These are phyloP conservation scores for Middelhovenomyces tepae DNA, from an alignment of 805 yeast species.

Conservation along the genomic window DNA sequence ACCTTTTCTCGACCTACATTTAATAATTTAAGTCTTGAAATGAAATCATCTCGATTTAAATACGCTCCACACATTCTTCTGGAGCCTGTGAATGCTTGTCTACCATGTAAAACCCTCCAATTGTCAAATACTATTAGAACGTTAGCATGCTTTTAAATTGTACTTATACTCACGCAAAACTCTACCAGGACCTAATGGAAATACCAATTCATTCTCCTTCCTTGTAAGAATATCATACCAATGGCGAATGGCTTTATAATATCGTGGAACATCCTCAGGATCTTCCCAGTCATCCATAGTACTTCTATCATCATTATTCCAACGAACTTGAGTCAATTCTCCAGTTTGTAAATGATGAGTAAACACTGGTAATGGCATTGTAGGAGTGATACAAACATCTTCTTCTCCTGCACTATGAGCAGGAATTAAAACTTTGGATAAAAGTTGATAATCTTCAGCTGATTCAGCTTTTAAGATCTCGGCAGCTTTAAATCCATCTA, in stretches of 20 bases:
- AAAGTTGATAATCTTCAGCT: conserved; percentile 44
- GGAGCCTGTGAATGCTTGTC: conserved; percentile 57
- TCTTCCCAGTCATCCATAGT: conserved; percentile 43
- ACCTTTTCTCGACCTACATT: conserved; percentile 42
- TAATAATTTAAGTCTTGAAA: conserved; percentile 37
- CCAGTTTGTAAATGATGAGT: conserved; percentile 41
- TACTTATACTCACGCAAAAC: no score
- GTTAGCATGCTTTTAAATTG: no score
- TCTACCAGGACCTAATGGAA: conserved; percentile 55
- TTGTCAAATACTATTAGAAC: conserved; percentile 65
- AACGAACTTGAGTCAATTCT: conserved; percentile 50
- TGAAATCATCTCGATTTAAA: conserved; percentile 57
- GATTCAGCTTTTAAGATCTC: conserved; percentile 34
- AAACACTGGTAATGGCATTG: conserved; percentile 47
- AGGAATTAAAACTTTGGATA: conserved; percentile 45
- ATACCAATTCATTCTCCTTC: conserved; percentile 41
- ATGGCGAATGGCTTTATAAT: conserved; percentile 48
- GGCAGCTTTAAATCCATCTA: conserved; percentile 60
- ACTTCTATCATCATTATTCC: conserved; percentile 67
- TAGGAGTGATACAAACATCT: conserved; percentile 50
- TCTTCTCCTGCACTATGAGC: conserved; percentile 73
- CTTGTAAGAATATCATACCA: conserved; percentile 49
- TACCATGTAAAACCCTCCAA: conserved; percentile 64
- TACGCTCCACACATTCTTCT: conserved; percentile 70
- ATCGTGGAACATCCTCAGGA: conserved; percentile 34